Conservation (phyloP, 495 filamentous ascomycete genomes). For the Lentithecium fluviatile region DNA sequence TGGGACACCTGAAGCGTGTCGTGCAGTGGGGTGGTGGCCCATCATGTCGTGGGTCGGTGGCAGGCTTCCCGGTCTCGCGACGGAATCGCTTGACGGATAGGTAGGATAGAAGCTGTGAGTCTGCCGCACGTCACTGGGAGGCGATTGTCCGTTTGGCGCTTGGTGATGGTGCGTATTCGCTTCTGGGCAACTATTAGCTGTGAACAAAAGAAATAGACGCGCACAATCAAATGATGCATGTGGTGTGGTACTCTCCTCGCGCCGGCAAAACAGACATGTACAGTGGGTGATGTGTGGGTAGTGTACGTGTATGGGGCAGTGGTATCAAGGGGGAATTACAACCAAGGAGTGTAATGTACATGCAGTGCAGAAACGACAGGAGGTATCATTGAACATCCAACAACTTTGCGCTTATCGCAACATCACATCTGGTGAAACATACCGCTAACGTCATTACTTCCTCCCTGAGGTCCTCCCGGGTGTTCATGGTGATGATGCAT, state of each 20-base stretch:
- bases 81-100: constrained; percentile 56
- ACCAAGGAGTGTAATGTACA: constrained; percentile 52
- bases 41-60: constrained; percentile 68
- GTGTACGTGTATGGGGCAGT: constrained; percentile 33
- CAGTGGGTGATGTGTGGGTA: constrained; percentile 31
- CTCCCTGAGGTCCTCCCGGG: constrained; percentile 64
- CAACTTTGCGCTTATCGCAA: constrained; percentile 42
- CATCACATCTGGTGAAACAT: constrained; percentile 63
- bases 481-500: constrained; percentile 80
- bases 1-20: constrained; percentile 40
- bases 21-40: constrained; percentile 51
- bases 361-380: constrained; percentile 37
- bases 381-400: constrained; percentile 29
- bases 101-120: constrained; percentile 77
- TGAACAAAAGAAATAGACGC: constrained; percentile 46
- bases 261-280: constrained; percentile 23
- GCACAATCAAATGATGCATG: constrained; percentile 42
- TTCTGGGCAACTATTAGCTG: constrained; percentile 58
- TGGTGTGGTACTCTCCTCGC: constrained; percentile 25
- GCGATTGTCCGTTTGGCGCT: constrained; percentile 44
- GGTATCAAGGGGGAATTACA: constrained; percentile 54
- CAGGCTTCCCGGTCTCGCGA: constrained; percentile 61
- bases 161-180: constrained; percentile 65
- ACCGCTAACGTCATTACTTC: constrained; percentile 85
- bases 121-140: constrained; percentile 61